Evolutionary conservation across 2,329 filamentous ascomycete genomes (phyloP).

Genomic region (Pseudocercospora fuligena): DNA sequence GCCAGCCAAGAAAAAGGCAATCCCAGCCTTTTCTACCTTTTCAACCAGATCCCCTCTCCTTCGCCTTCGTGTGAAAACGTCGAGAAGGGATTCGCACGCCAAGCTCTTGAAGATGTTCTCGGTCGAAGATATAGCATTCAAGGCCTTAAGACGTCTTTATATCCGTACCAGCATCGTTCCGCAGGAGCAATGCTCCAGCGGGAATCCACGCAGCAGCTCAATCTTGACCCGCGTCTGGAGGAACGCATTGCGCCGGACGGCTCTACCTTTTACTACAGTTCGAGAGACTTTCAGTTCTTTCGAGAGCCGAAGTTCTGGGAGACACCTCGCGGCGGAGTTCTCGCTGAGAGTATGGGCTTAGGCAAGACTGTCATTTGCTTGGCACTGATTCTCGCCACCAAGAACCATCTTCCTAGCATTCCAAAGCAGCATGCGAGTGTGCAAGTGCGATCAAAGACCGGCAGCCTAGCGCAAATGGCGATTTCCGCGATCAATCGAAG

Average conservation of each 20-base stretch:
- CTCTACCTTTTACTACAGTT: slow-evolving; percentile 70
- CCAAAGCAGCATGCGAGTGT: slow-evolving; percentile 63
- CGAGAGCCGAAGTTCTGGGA: slow-evolving; percentile 75
- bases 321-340: slow-evolving; percentile 73
- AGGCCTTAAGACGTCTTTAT: slow-evolving; percentile 69
- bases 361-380: slow-evolving; percentile 92
- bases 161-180: slow-evolving; percentile 79
- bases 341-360: slow-evolving; percentile 78
- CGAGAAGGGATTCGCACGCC: slow-evolving; percentile 55
- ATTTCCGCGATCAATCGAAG: slow-evolving; percentile 70
- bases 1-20: slow-evolving; percentile 46
- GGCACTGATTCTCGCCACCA: slow-evolving; percentile 71
- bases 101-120: slow-evolving; percentile 63
- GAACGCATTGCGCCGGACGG: slow-evolving; percentile 64
- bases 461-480: slow-evolving; percentile 74
- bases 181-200: slow-evolving; percentile 83
- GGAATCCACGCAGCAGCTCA: slow-evolving; percentile 67
- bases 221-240: slow-evolving; percentile 76
- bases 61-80: slow-evolving; percentile 59
- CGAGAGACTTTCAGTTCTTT: slow-evolving; percentile 65
- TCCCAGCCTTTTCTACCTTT: slow-evolving; percentile 68
- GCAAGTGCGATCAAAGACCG: slow-evolving; percentile 56
- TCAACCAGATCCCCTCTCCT: slow-evolving; percentile 75
- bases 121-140: slow-evolving; percentile 51
- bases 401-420: slow-evolving; percentile 67